Percentiles rank a stretch among this genome's conserved stretches.
Evolutionary conservation across 2,329 filamentous ascomycete species (phyloP).

Genomic region (Colletotrichum noveboracense): DNA sequence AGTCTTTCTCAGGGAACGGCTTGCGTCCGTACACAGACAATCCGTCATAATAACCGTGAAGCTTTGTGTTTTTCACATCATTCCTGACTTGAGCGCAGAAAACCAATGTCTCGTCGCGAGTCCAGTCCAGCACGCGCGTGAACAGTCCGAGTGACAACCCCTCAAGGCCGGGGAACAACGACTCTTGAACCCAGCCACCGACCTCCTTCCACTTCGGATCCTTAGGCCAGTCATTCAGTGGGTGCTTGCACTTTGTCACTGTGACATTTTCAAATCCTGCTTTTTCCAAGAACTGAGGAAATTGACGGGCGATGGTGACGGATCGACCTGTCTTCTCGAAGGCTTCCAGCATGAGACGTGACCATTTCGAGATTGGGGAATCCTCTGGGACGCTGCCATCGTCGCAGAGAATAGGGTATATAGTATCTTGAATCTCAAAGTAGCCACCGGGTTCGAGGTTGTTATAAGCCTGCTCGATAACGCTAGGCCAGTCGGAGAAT

Average conservation of each 20-base stretch:
- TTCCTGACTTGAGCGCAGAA: neutral
- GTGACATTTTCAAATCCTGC: neutral
- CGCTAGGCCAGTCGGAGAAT: neutral
- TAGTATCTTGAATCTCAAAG: neutral
- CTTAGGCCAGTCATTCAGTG: neutral
- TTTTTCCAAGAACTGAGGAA: neutral
- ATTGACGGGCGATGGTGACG: neutral
- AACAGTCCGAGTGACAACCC: accelerated
- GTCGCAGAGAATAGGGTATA: neutral
- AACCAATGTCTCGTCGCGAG: neutral
- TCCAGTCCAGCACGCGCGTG: neutral
- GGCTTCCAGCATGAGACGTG: neutral
- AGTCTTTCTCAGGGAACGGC: neutral
- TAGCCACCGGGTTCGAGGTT: neutral
- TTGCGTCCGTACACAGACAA: neutral
- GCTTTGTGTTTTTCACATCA: neutral
- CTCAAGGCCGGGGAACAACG: neutral
- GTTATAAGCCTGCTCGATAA: neutral
- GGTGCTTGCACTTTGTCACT: neutral
- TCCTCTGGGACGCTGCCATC: neutral
- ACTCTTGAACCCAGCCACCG: neutral
- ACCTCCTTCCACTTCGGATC: neutral
- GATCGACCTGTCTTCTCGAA: neutral
- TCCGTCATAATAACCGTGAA: neutral
- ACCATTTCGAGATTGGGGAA: neutral